These are phyloP conservation scores for Lactifluus rugatus DNA, from an alignment of 768 basidiomycete species.

Conservation along the genomic window DNA sequence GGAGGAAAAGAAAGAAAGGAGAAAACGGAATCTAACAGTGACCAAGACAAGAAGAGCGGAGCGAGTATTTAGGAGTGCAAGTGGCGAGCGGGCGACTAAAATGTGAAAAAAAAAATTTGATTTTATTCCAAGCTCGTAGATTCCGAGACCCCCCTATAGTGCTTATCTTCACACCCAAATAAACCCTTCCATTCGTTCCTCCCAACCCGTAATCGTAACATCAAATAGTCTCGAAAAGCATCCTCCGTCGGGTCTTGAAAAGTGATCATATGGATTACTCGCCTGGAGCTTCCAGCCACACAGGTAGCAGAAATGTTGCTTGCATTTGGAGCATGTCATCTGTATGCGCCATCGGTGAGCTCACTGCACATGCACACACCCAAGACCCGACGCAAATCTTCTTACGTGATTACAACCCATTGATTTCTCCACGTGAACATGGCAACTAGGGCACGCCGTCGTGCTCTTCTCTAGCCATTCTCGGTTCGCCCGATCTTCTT, in stretches of 20 bases:
- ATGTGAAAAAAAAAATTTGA: background rate
- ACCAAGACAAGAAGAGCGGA: constrained; percentile 1
- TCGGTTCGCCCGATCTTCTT: constrained; percentile 68
- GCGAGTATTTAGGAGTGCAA: background rate
- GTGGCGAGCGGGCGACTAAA: background rate
- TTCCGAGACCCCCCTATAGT: constrained; percentile 3
- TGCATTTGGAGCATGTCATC: constrained; percentile 76
- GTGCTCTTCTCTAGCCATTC: constrained; percentile 65
- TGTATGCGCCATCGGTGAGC: constrained; percentile 25
- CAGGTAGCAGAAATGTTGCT: constrained; percentile 72
- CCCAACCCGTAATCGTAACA: constrained; percentile 23
- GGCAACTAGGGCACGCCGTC: constrained; percentile 65
- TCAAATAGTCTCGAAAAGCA: constrained; percentile 70
- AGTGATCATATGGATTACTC: constrained; percentile 57
- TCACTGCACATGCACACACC: no score
- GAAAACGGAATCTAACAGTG: constrained; percentile 12
- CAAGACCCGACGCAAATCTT: background rate
- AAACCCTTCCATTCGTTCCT: constrained; percentile 38
- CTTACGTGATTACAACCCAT: constrained; percentile 81
- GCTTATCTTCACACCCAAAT: constrained; percentile 13
- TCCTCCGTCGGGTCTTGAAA: constrained; percentile 38
- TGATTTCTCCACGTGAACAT: constrained; percentile 62
- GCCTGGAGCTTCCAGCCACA: constrained; percentile 49
- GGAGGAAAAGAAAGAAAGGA: constrained; percentile 16
- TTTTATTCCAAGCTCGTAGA: background rate